These are phyloP conservation scores for Solanum microdontum DNA, from an alignment of 257 asterid species.

Conservation along the genomic window DNA sequence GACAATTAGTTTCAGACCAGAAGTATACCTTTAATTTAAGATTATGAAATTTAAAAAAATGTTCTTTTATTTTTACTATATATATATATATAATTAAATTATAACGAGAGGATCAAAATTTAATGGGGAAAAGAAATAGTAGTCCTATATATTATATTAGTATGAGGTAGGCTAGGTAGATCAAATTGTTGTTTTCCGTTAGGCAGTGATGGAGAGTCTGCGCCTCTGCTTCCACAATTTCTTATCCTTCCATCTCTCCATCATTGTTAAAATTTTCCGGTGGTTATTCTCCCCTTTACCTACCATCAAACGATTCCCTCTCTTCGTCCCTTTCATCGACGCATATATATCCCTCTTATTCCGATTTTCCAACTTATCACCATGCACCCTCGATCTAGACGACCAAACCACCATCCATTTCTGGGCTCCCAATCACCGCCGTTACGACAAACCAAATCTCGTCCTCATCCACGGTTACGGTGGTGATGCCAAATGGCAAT, in stretches of 20 bases:
- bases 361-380: slow-evolving; percentile 39
- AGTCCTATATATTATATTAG: not conserved
- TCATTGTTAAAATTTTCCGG: slow-evolving; percentile 13
- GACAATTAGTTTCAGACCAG: not conserved
- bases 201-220: slow-evolving; percentile 27
- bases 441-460: slow-evolving; percentile 43
- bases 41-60: too few species aligned
- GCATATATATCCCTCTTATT: slow-evolving; percentile 38
- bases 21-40: not conserved
- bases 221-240: slow-evolving; percentile 15
- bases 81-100: too few species aligned
- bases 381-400: slow-evolving; percentile 38
- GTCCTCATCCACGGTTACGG: slow-evolving; percentile 60
- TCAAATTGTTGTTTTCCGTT: not conserved
- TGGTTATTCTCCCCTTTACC: slow-evolving; percentile 15
- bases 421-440: slow-evolving; percentile 41
- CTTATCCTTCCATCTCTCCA: slow-evolving; percentile 26
- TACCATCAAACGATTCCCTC: slow-evolving; percentile 30
- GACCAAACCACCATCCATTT: slow-evolving; percentile 53
- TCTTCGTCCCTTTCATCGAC: slow-evolving; percentile 31
- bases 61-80: too few species aligned
- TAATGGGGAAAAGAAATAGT: too few species aligned
- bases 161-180: not conserved
- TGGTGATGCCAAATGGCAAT: slow-evolving; percentile 54
- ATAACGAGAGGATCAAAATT: not conserved